Conservation (phyloP, 306 rosid genomes). For the Oxytropis ochrocephala region DNA sequence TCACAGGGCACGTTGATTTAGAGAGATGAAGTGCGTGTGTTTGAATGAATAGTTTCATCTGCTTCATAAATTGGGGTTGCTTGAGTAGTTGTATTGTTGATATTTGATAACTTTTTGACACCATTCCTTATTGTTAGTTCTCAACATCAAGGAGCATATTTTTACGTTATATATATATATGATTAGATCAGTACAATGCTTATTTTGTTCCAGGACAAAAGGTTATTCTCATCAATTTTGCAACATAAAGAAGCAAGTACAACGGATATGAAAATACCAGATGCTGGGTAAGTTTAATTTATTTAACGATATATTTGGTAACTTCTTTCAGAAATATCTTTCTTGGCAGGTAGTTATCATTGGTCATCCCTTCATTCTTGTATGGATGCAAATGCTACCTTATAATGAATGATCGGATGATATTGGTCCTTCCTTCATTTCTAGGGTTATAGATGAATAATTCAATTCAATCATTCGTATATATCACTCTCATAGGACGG, state of each 20-base stretch:
- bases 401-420: background rate
- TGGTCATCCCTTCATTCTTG: constrained; percentile 8
- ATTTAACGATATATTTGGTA: background rate
- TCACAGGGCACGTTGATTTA: background rate
- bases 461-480: constrained; percentile 9
- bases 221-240: constrained; percentile 39
- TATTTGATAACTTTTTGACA: background rate
- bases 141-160: constrained; percentile 1
- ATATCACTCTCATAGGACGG: constrained; percentile 36
- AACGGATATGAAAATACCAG: constrained; percentile 23
- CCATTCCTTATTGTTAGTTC: constrained; percentile 16
- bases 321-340: background rate
- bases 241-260: constrained; percentile 36
- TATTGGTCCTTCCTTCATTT: background rate
- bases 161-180: background rate
- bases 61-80: background rate
- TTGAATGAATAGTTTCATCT: background rate
- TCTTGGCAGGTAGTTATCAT: background rate
- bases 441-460: constrained; percentile 2
- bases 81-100: constrained; percentile 1
- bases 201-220: constrained; percentile 47
- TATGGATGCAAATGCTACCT: background rate
- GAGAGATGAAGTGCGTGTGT: background rate
- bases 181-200: constrained; percentile 7
- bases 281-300: constrained; percentile 33